A percentile compares a stretch with the other conserved stretches of the same genome.
phyloP scores from a whole-genome alignment of 2,329 filamentous ascomycete species.

The Fusarium burgessii region DNA sequence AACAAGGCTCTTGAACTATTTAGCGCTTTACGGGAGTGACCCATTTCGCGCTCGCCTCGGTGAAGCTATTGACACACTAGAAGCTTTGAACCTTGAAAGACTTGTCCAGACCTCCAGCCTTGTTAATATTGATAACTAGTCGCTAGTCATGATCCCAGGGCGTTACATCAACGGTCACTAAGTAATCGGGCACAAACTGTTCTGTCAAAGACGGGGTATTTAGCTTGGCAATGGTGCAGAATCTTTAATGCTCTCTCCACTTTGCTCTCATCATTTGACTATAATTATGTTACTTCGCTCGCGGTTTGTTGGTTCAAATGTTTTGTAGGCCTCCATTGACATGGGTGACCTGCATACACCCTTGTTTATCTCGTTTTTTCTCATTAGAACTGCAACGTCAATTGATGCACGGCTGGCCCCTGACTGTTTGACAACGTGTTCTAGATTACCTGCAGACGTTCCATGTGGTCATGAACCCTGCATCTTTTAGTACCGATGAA shows the following conservation, averaged over 20 bases:
- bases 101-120: slow-evolving; percentile 7
- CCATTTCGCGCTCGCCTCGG: neutral
- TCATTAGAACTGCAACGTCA: neutral
- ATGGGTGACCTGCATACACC: neutral
- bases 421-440: slow-evolving; percentile 32
- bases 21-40: neutral
- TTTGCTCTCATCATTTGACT: neutral
- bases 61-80: neutral
- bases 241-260: neutral
- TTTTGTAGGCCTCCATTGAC: neutral
- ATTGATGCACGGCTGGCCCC: slow-evolving; percentile 1
- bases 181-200: neutral
- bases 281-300: neutral
- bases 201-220: neutral
- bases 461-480: slow-evolving; percentile 26
- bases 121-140: slow-evolving; percentile 5
- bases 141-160: neutral
- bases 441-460: slow-evolving; percentile 26
- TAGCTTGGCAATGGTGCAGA: neutral
- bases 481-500: neutral
- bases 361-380: neutral
- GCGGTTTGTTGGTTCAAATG: neutral
- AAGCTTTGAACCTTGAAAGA: neutral
- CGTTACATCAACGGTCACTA: slow-evolving; percentile 4
- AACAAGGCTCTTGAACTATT: neutral